Conservation (phyloP, 208 protist genomes). For the Trypanosoma rangeli region DNA sequence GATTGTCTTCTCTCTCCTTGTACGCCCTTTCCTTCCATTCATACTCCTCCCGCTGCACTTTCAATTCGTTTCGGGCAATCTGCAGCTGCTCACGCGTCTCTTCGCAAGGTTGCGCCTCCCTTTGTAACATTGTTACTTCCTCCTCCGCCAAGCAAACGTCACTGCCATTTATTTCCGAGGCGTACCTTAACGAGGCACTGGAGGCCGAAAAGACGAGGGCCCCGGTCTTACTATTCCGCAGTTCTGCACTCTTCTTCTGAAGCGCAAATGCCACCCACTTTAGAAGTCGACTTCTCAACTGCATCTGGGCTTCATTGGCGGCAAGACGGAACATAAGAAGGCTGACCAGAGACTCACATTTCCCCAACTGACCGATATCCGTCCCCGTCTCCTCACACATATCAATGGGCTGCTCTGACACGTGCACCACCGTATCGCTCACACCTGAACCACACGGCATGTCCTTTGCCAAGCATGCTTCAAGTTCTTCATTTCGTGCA, state of each 20-base stretch:
- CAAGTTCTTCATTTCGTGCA: background rate
- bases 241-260: background rate
- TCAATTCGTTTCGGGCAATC: background rate
- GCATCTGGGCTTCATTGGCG: background rate
- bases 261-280: slow-evolving; percentile 2
- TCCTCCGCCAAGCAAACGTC: slow-evolving; percentile 1
- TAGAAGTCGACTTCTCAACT: background rate
- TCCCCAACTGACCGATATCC: background rate
- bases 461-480: background rate
- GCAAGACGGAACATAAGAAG: slow-evolving; percentile 1
- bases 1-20: background rate
- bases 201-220: background rate
- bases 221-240: background rate
- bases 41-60: background rate
- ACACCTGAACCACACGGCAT: background rate
- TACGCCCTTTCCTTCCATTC: background rate
- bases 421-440: background rate
- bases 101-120: background rate
- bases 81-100: background rate
- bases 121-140: background rate
- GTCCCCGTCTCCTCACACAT: background rate
- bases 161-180: slow-evolving; percentile 1
- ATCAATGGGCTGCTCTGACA: background rate
- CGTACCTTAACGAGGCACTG: background rate
- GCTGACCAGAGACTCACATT: background rate